Base-by-base conservation (phyloP, 139 green algal species). In the Coccomyxa sp. region DNA sequence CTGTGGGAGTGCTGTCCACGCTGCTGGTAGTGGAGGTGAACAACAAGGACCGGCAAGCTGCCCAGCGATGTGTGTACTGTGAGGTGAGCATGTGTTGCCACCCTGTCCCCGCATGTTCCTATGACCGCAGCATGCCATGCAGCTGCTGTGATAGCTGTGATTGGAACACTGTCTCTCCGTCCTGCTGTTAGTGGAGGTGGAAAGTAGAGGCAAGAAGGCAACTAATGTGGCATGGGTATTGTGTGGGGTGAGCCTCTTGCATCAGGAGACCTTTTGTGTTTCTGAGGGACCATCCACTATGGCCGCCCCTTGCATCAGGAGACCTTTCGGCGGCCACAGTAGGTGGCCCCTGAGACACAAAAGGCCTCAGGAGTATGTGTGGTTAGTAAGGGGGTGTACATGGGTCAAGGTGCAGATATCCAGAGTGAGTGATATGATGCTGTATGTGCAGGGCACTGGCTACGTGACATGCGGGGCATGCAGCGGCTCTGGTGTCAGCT, bases 11-110 rank as follows among this genome's bases (percentile, higher is more conserved):
- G 72, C 84, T 99, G 68, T 95, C 90, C 14, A 86, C 93, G 22
- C 90, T 99, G 73, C 86, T 99, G 79, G 87, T 99, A n/a, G 92
- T 99, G 74, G 96, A 99, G 85, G 76, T 91, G 10, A 97, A 98
- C 84, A 98, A 98, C 86, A 88, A 97, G 31, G 93, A 95, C 81
- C 83, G 90, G 74, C 91, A 98, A 81, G 84, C 83, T 35, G 87
- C 89, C 78, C 83, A 88, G 78, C 82, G 83, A 2, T 97, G 92
- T 83, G 78, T 91, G 55, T 96, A 97, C 84, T 96, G 92, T 79
- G 82, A 88, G 74, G 89, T 84, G 16, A 34, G 29, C 0, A 34
- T 7, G n/a, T n/a, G n/a, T n/a, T n/a, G n/a, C 7, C 41, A 31
- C 16, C 55, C 70, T 71, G 44, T 64, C 7, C 38, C 27, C 38